Evolutionary conservation across 2,329 filamentous ascomycete species (phyloP).

Genomic region (Colletotrichum euphorbiae): DNA sequence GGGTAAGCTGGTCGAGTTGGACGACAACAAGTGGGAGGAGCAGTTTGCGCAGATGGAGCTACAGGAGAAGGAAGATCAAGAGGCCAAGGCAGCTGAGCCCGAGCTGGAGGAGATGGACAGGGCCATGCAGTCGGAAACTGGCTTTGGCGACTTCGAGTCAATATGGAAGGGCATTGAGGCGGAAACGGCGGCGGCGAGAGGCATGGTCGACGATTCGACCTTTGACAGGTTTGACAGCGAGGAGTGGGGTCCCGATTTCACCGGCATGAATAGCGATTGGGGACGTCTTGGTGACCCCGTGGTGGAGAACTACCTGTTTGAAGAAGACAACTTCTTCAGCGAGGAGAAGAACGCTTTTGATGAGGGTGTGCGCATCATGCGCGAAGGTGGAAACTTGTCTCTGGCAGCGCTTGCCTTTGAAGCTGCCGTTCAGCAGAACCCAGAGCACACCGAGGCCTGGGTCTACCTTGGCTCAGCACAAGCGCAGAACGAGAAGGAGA

Average conservation of each 20-base stretch:
- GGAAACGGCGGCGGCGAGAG: slow-evolving; percentile 76
- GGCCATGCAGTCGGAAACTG: slow-evolving; percentile 74
- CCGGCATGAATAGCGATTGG: slow-evolving; percentile 71
- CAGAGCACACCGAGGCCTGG: slow-evolving; percentile 92
- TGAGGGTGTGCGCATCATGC: slow-evolving; percentile 92
- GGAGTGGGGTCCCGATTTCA: slow-evolving; percentile 79
- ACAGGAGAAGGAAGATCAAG: slow-evolving; percentile 66
- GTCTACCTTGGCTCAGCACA: slow-evolving; percentile 91
- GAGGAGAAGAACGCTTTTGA: slow-evolving; percentile 87
- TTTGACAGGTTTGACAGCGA: slow-evolving; percentile 79
- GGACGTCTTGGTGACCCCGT: slow-evolving; percentile 76
- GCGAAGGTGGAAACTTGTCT: slow-evolving; percentile 92
- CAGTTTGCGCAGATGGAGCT: slow-evolving; percentile 92
- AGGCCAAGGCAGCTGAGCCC: slow-evolving; percentile 73
- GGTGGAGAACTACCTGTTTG: slow-evolving; percentile 92
- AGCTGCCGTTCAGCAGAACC: slow-evolving; percentile 90
- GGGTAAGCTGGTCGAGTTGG: slow-evolving; percentile 92
- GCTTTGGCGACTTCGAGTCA: slow-evolving; percentile 88
- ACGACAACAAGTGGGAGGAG: slow-evolving; percentile 95
- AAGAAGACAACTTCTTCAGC: slow-evolving; percentile 91
- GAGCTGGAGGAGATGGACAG: slow-evolving; percentile 90
- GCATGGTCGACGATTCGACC: slow-evolving; percentile 74
- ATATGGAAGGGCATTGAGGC: slow-evolving; percentile 87
- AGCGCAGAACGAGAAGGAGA: slow-evolving; percentile 98
- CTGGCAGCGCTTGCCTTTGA: slow-evolving; percentile 95